A percentile compares a stretch with the other conserved stretches of the same genome.
phyloP scores from a whole-genome alignment of 768 basidiomycete species.

The Lyophyllum shimeji region DNA sequence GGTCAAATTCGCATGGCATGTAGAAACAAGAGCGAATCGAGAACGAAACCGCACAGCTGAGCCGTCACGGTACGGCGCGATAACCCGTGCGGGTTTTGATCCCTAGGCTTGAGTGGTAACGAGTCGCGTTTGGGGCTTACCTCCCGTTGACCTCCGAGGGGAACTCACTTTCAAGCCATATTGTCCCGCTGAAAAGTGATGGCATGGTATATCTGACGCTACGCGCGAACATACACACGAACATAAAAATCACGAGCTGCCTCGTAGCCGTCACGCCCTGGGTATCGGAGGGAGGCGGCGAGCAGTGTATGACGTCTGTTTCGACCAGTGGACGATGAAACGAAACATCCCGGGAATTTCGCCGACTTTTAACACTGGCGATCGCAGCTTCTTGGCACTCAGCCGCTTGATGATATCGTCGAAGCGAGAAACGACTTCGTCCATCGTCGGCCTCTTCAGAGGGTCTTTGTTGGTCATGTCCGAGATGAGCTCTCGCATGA shows the following conservation, averaged over 20 bases:
- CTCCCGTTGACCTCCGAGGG: too few species aligned
- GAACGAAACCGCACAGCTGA: too few species aligned
- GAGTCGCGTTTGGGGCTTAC: too few species aligned
- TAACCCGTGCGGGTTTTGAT: too few species aligned
- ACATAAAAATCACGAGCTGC: background rate
- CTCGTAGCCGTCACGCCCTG: background rate
- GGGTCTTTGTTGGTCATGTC: constrained; percentile 38
- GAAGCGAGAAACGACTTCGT: constrained; percentile 33
- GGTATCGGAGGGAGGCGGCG: constrained; percentile 7
- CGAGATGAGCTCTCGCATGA: constrained; percentile 25
- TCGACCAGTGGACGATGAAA: constrained; percentile 9
- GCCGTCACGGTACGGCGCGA: too few species aligned
- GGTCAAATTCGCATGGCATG: too few species aligned
- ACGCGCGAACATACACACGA: too few species aligned
- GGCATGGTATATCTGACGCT: too few species aligned
- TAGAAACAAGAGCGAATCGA: too few species aligned
- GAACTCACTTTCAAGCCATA: too few species aligned
- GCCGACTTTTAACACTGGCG: constrained; percentile 15
- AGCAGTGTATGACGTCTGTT: background rate
- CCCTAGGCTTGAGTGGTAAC: too few species aligned
- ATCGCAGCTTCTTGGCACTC: constrained; percentile 30
- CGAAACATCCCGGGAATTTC: background rate
- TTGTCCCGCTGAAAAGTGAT: too few species aligned
- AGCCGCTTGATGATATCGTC: constrained; percentile 23
- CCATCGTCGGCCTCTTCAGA: constrained; percentile 32